Percentiles rank a stretch among this genome's conserved stretches.
These are phyloP conservation scores for Phellinidium pouzarii DNA, from an alignment of 1,284 basidiomycete genomes.

Conservation along the genomic window DNA sequence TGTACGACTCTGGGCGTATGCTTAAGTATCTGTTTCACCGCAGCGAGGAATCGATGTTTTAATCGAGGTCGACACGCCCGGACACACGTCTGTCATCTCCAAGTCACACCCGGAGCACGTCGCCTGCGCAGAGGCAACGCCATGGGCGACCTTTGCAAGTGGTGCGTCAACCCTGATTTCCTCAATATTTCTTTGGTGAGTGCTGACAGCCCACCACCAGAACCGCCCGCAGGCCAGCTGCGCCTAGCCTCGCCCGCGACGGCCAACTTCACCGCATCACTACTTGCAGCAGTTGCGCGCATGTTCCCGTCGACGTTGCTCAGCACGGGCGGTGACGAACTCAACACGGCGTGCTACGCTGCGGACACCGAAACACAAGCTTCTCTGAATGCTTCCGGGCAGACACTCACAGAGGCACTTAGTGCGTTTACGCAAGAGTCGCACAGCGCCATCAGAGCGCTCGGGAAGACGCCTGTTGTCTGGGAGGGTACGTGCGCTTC, in stretches of 20 bases:
- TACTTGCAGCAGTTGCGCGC: slow-evolving; percentile 27
- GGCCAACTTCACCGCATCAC: slow-evolving; percentile 26
- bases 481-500: slow-evolving; percentile 34
- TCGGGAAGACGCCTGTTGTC: slow-evolving; percentile 39
- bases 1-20: too few species aligned
- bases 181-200: not conserved
- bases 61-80: slow-evolving; percentile 67
- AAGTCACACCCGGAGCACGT: slow-evolving; percentile 65
- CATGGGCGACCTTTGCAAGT: slow-evolving; percentile 60
- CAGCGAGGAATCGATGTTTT: slow-evolving; percentile 79
- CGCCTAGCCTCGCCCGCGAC: slow-evolving; percentile 31
- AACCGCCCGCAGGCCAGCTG: slow-evolving; percentile 45
- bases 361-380: slow-evolving; percentile 29
- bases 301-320: slow-evolving; percentile 32
- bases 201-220: slow-evolving; percentile 16
- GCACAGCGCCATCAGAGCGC: slow-evolving; percentile 29
- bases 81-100: slow-evolving; percentile 68
- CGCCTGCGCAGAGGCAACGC: slow-evolving; percentile 58
- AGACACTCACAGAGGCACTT: slow-evolving; percentile 33
- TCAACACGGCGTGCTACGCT: slow-evolving; percentile 37
- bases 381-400: slow-evolving; percentile 25
- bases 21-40: too few species aligned
- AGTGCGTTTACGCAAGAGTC: slow-evolving; percentile 33
- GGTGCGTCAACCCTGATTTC: slow-evolving; percentile 28
- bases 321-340: slow-evolving; percentile 46